Base-by-base conservation (phyloP, 768 basidiomycete species). In the Jaapia argillacea region DNA sequence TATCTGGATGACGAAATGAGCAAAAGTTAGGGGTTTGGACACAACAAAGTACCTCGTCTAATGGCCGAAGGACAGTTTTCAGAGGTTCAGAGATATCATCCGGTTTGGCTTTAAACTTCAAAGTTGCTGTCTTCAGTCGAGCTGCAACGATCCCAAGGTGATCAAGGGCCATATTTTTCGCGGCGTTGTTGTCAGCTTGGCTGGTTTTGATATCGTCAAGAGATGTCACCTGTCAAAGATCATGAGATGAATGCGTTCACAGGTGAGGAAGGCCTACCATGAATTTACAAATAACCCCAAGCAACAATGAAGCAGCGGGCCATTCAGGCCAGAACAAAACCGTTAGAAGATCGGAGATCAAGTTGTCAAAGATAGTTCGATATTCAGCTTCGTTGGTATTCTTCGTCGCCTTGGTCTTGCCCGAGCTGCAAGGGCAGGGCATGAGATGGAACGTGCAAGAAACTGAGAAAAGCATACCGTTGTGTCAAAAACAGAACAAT, bases 321-420 rank as follows among this genome's bases (percentile, higher is more conserved):
- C 94, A 99, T 61, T 99, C 96, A 0, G 96, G 93, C 79, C 88
- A 88, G 58, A 85, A 92, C 4, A 97, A 67, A 16, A 96, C 91
- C 6, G 75, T 74, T 20, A 98, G 71, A 20, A 96, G 68, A 56
- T 99, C 96, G 2, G 80, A 78, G 33, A 98, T 78, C 7, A 98
- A 67, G 52, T 86, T 86, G 55, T 98, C 94, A 46, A 98, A 85
- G 28, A 98, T 90, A 0, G 81, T 71, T 40, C 91, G 79, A 58
- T 97, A 97, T 57, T 98, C 94, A 4, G 86, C 81, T 56, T 99
- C 96, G 51, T 89, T 91, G 0, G 91, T 82, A 51, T 85, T 89
- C 59, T 94, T 94, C 12, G 85, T 87, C 4, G 78, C 67, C 54
- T 92, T 93, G 7, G 82, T 79, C 60, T 88, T 93, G 5, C 88